phyloP scores from a whole-genome alignment of 495 filamentous ascomycete genomes.

The Umbilicaria muhlenbergii region DNA sequence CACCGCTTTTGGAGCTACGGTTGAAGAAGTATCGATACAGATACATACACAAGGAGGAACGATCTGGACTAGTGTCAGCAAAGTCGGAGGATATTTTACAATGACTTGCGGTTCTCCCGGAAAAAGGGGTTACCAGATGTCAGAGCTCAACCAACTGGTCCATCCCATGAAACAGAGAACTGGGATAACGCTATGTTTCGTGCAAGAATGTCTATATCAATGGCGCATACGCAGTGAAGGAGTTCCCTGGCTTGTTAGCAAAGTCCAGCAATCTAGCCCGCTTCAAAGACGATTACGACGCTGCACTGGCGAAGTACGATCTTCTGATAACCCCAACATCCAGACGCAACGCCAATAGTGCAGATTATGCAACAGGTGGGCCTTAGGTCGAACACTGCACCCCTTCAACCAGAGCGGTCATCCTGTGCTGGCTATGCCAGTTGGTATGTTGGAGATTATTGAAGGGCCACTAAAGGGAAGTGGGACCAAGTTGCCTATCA shows the following conservation, averaged over 20 bases:
- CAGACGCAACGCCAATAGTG: slow-evolving; percentile 21
- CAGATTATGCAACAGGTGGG: slow-evolving; percentile 27
- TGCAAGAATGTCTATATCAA: slow-evolving; percentile 29
- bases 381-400: slow-evolving; percentile 36
- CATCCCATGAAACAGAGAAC: slow-evolving; percentile 12
- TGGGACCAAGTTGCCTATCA: slow-evolving; percentile 33
- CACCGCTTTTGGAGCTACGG: slow-evolving; percentile 30
- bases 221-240: slow-evolving; percentile 23
- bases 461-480: slow-evolving; percentile 16
- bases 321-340: slow-evolving; percentile 33
- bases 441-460: slow-evolving; percentile 29
- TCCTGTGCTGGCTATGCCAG: slow-evolving; percentile 38
- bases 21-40: slow-evolving; percentile 36
- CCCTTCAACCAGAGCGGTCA: slow-evolving; percentile 43
- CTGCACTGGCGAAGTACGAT: slow-evolving; percentile 25
- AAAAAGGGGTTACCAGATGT: slow-evolving; percentile 23
- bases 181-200: neutral
- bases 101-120: slow-evolving; percentile 25
- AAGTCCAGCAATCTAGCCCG: slow-evolving; percentile 28
- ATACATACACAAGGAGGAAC: slow-evolving; percentile 29
- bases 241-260: slow-evolving; percentile 24
- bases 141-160: slow-evolving; percentile 23
- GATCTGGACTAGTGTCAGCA: slow-evolving; percentile 34
- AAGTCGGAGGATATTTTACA: slow-evolving; percentile 26
- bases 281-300: slow-evolving; percentile 28